These are phyloP conservation scores for Trichosporon sp. DNA, from an alignment of 1,284 basidiomycete species.

Conservation along the genomic window DNA sequence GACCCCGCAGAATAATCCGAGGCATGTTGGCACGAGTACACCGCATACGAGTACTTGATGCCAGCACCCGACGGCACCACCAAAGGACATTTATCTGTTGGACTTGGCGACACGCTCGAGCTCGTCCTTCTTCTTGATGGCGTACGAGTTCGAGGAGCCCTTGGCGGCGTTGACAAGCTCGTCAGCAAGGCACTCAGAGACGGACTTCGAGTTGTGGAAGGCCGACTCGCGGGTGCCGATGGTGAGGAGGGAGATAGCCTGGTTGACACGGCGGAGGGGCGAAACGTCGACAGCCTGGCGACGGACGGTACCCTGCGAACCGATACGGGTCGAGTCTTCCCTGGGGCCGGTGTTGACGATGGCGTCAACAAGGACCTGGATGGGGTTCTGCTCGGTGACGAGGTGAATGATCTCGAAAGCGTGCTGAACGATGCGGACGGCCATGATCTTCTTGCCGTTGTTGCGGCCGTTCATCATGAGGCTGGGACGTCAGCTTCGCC, in stretches of 20 bases:
- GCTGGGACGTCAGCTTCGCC: constrained; percentile 50
- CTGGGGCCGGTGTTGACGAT: constrained; percentile 99
- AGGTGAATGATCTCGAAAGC: constrained; percentile 99
- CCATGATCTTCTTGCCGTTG: constrained; percentile 99
- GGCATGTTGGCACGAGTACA: constrained; percentile 4
- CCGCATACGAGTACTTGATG: constrained; percentile 5
- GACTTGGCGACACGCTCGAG: constrained; percentile 99
- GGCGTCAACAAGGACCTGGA: constrained; percentile 94
- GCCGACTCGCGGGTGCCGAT: constrained; percentile 97
- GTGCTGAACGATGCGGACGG: constrained; percentile 98
- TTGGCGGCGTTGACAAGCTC: constrained; percentile 99
- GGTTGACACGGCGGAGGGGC: constrained; percentile 96
- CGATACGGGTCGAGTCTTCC: constrained; percentile 99
- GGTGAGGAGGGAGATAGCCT: constrained; percentile 91
- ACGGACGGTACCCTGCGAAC: constrained; percentile 98
- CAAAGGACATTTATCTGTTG: constrained; percentile 72
- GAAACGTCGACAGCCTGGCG: constrained; percentile 99
- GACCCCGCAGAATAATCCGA: constrained; percentile 16
- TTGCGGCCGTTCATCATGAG: constrained; percentile 99
- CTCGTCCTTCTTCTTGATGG: constrained; percentile 71
- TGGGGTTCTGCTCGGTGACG: constrained; percentile 99
- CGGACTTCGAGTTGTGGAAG: constrained; percentile 99
- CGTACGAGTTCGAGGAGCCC: constrained; percentile 99
- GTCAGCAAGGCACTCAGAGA: constrained; percentile 97
- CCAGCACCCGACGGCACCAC: constrained; percentile 13